Evolutionary conservation across 176 grass and related monocot genomes (phyloP).

Genomic region (Thinopyrum elongatum): DNA sequence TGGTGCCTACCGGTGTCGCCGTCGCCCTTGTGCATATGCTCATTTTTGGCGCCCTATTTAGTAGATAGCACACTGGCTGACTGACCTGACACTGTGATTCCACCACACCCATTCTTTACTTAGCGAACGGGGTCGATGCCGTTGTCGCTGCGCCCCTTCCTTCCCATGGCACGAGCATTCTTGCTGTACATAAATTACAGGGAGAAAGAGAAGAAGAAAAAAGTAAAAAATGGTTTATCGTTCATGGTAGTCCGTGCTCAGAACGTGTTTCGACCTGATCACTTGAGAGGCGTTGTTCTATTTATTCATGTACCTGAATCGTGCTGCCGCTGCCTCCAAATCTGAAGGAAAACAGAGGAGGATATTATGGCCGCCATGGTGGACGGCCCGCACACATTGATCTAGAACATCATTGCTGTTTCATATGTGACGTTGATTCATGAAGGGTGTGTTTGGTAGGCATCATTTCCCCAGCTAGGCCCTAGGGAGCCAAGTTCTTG

Average conservation of each 20-base stretch:
- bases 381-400: too few relatives aligned
- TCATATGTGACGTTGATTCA: too few relatives aligned
- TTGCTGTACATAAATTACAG: constrained; percentile 53
- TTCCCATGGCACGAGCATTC: constrained; percentile 45
- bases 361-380: not conserved
- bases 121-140: constrained; percentile 25
- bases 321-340: not conserved
- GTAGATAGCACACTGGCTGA: constrained; percentile 44
- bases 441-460: too few relatives aligned
- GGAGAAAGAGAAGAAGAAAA: not conserved
- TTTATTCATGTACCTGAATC: not conserved
- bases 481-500: too few relatives aligned
- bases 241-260: not conserved
- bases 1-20: constrained; percentile 22
- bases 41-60: constrained; percentile 37
- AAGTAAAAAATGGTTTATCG: not conserved
- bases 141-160: not conserved
- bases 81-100: constrained; percentile 48
- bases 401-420: too few relatives aligned
- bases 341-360: not conserved
- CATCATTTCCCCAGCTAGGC: too few relatives aligned
- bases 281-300: not conserved
- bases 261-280: not conserved
- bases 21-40: constrained; percentile 42
- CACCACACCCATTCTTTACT: constrained; percentile 59